Percentiles rank a stretch among this genome's conserved stretches.
These are phyloP conservation scores for fission yeast (Schizosaccharomyces pombe) DNA, from an alignment of 805 yeast genomes.

Conservation along the genomic window DNA sequence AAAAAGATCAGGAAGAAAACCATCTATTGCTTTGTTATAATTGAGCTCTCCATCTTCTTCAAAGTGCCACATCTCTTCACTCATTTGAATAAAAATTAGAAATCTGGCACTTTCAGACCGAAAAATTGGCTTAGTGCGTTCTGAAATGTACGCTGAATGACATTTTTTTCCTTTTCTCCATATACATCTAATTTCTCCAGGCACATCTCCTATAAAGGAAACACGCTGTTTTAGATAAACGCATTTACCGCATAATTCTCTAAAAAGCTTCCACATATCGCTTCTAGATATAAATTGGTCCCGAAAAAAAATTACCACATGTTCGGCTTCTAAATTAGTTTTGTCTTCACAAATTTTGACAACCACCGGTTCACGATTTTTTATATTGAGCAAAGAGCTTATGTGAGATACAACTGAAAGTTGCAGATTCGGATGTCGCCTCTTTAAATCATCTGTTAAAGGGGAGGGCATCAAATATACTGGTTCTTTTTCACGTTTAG, in stretches of 20 bases:
- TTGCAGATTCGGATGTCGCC: neutral
- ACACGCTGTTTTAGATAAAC: constrained; percentile 35
- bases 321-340: constrained; percentile 29
- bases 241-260: constrained; percentile 28
- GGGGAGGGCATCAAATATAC: neutral
- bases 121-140: constrained; percentile 53
- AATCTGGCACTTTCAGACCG: constrained; percentile 79
- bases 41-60: constrained; percentile 89
- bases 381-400: neutral
- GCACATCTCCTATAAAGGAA: constrained; percentile 31
- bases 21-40: constrained; percentile 77
- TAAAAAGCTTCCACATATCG: constrained; percentile 40
- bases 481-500: neutral
- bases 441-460: neutral
- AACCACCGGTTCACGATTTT: neutral
- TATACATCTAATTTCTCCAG: constrained; percentile 41
- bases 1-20: constrained; percentile 75
- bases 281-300: constrained; percentile 53
- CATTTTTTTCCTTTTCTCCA: constrained; percentile 43
- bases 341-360: neutral
- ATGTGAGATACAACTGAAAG: neutral
- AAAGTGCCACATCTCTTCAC: constrained; percentile 94
- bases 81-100: constrained; percentile 63
- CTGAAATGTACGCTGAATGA: constrained; percentile 54
- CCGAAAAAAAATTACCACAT: constrained; percentile 44